A percentile compares a stretch with the other conserved stretches of the same genome.
These are phyloP conservation scores for Aciculoconidium aculeatum DNA, from an alignment of 805 yeast species.

Conservation along the genomic window DNA sequence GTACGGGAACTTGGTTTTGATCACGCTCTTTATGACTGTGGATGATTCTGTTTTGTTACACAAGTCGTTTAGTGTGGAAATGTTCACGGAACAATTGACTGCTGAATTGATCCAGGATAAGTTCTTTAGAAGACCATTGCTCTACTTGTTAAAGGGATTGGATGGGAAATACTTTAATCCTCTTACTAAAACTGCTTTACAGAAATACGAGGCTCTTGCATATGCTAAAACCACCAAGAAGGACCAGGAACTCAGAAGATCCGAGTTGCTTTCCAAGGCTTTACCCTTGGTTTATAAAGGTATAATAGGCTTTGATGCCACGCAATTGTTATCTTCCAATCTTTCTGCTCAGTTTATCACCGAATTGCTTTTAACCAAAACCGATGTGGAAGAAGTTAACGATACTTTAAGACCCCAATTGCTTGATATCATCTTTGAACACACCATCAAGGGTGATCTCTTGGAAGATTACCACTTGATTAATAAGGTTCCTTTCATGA, in stretches of 20 bases:
- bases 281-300: constrained; percentile 59
- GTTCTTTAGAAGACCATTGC: constrained; percentile 82
- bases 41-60: constrained; percentile 86
- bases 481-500: constrained; percentile 59
- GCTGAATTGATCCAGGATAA: constrained; percentile 59
- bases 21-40: constrained; percentile 73
- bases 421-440: constrained; percentile 50
- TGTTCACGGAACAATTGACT: constrained; percentile 42
- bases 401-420: constrained; percentile 41
- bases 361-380: constrained; percentile 63
- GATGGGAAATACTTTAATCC: constrained; percentile 83
- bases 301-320: constrained; percentile 20
- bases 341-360: constrained; percentile 79
- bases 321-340: constrained; percentile 42
- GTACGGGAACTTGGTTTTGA: constrained; percentile 77
- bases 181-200: constrained; percentile 50
- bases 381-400: constrained; percentile 36
- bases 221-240: constrained; percentile 72
- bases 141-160: constrained; percentile 72
- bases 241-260: constrained; percentile 69
- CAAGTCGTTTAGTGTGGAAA: constrained; percentile 65
- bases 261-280: constrained; percentile 60
- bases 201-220: constrained; percentile 52
- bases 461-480: constrained; percentile 61
- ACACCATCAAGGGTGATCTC: constrained; percentile 58